Percentiles rank a stretch among this genome's conserved stretches.
These are phyloP conservation scores for Sugiyamaella sp. DNA, from an alignment of 1,139 yeast species.

Conservation along the genomic window DNA sequence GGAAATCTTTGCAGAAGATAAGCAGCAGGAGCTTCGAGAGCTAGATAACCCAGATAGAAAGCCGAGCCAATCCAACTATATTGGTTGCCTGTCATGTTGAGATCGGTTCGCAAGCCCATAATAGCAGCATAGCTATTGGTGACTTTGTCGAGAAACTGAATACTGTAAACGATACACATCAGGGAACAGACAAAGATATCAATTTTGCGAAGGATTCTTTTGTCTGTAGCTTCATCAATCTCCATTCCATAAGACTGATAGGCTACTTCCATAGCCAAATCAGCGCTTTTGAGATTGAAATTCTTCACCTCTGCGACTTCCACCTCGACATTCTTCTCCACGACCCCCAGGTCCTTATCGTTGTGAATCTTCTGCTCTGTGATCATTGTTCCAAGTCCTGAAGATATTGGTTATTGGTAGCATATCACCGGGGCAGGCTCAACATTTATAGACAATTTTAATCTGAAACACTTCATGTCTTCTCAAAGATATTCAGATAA, in stretches of 20 bases:
- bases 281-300: constrained; percentile 17
- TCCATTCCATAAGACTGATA: constrained; percentile 28
- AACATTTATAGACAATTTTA: too few species aligned
- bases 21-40: constrained; percentile 57
- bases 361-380: neutral
- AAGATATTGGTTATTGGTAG: too few species aligned
- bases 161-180: constrained; percentile 57
- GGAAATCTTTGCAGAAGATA: constrained; percentile 56
- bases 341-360: neutral
- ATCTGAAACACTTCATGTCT: too few species aligned
- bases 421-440: too few species aligned
- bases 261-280: constrained; percentile 28
- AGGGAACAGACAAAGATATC: constrained; percentile 58
- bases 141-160: constrained; percentile 68
- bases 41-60: constrained; percentile 55
- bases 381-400: too few species aligned
- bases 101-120: constrained; percentile 53
- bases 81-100: constrained; percentile 43
- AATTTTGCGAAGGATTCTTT: constrained; percentile 52
- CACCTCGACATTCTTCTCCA: neutral
- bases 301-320: neutral
- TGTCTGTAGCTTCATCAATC: constrained; percentile 37
- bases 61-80: constrained; percentile 61
- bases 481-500: too few species aligned
- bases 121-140: constrained; percentile 61